A percentile compares a stretch with the other conserved stretches of the same genome.
Conservation (phyloP, 257 asterid genomes). For the Misopates orontium region DNA sequence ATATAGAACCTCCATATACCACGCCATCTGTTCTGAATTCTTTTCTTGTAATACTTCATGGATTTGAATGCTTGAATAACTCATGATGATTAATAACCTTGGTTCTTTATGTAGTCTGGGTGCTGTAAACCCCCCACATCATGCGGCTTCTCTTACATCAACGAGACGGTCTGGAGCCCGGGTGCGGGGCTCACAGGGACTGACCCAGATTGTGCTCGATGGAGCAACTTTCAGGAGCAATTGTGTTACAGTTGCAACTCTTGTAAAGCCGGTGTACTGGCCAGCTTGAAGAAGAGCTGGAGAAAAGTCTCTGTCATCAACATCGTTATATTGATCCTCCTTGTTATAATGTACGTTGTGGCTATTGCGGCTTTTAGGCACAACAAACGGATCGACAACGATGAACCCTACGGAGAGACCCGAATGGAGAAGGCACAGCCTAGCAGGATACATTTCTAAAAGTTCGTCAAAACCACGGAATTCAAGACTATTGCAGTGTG, state of each 20-base stretch:
- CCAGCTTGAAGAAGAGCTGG: constrained; percentile 86
- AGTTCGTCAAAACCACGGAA: background rate
- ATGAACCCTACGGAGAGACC: constrained; percentile 68
- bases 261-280: constrained; percentile 87
- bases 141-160: constrained; percentile 61
- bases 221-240: constrained; percentile 67
- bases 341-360: constrained; percentile 58
- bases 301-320: constrained; percentile 77
- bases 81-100: background rate
- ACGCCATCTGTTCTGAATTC: background rate
- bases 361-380: constrained; percentile 78
- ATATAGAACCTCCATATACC: background rate
- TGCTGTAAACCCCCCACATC: constrained; percentile 93
- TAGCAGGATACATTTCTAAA: constrained; percentile 73
- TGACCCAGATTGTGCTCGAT: constrained; percentile 56
- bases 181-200: constrained; percentile 44
- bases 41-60: background rate
- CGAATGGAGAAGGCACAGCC: constrained; percentile 91
- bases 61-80: background rate
- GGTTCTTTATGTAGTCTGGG: constrained; percentile 57
- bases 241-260: constrained; percentile 76
- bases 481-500: background rate
- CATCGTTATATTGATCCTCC: constrained; percentile 58
- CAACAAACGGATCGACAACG: constrained; percentile 64
- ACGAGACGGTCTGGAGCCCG: constrained; percentile 62